Percentiles rank a stretch among this genome's conserved stretches.
These are phyloP conservation scores for Amphibolis antarctica DNA, from an alignment of 106 monocot genomes.

Conservation along the genomic window DNA sequence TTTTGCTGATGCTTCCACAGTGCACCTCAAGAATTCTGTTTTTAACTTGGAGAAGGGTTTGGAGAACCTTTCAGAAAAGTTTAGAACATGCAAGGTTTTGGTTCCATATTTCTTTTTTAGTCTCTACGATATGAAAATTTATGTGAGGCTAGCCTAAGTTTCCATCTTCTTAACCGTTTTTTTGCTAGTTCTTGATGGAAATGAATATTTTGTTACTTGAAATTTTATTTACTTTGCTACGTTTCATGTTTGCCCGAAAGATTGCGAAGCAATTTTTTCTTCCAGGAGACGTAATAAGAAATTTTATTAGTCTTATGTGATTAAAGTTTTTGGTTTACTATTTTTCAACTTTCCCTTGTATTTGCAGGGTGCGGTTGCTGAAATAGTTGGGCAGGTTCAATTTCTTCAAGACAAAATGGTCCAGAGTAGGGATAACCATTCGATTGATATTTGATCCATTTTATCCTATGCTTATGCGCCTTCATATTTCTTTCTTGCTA, in stretches of 20 bases:
- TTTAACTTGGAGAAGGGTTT: conserved; percentile 48
- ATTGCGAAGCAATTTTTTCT: too few species aligned
- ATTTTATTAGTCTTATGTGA: too few species aligned
- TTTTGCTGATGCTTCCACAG: conserved; percentile 51
- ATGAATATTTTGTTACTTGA: too few species aligned
- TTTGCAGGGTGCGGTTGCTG: conserved; percentile 45
- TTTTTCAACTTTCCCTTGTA: conserved; percentile 4
- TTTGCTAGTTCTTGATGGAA: too few species aligned
- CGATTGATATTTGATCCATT: background rate
- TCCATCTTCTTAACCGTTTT: too few species aligned
- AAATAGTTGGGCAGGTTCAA: conserved; percentile 46
- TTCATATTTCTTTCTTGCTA: background rate
- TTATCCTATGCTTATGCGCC: background rate
- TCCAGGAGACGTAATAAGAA: too few species aligned
- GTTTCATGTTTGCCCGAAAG: too few species aligned
- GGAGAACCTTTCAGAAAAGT: conserved; percentile 35
- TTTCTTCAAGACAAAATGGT: conserved; percentile 73
- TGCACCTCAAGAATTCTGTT: conserved; percentile 38
- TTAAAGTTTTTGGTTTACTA: too few species aligned
- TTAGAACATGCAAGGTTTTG: conserved; percentile 45
- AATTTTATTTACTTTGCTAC: too few species aligned
- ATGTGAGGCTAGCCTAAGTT: too few species aligned
- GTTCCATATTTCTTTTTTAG: background rate
- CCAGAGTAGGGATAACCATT: conserved; percentile 32
- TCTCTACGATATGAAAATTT: background rate